Conservation (phyloP, 768 basidiomycete genomes). For the Polyporus arcularius region DNA sequence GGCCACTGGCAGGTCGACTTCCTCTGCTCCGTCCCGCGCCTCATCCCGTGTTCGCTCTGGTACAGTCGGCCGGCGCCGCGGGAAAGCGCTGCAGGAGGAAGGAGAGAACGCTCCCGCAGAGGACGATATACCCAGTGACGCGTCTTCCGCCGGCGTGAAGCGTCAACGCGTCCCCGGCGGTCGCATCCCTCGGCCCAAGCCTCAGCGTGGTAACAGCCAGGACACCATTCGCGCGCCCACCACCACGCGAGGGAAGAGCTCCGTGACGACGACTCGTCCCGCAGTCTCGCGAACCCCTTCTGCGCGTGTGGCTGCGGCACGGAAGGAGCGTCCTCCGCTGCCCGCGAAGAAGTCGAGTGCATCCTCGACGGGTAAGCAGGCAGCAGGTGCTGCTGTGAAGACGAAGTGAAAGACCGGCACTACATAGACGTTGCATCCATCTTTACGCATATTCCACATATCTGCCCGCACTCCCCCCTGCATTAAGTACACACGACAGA, state of each 20-base stretch:
- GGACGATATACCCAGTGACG: constrained; percentile 1
- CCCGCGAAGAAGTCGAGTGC: constrained; percentile 3
- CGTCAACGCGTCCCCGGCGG: constrained; percentile 14
- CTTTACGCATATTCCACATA: neutral
- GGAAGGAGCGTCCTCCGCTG: constrained; percentile 5
- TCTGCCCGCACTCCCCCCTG: neutral
- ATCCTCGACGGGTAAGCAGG: neutral
- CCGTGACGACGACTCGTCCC: neutral
- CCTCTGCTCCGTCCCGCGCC: constrained; percentile 2
- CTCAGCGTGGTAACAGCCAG: constrained; percentile 7
- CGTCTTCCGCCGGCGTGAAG: constrained; percentile 13
- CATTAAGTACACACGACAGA: constrained; percentile 4
- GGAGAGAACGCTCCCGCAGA: constrained; percentile 1
- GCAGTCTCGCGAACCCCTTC: constrained; percentile 4
- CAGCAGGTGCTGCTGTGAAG: neutral
- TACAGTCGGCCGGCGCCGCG: constrained; percentile 3
- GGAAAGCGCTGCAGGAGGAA: neutral
- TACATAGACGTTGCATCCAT: constrained; percentile 4
- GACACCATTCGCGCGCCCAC: constrained; percentile 12
- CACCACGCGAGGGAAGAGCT: neutral
- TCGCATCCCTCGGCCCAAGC: constrained; percentile 6
- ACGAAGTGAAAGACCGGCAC: neutral
- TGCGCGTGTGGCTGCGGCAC: constrained; percentile 5
- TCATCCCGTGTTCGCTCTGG: neutral
- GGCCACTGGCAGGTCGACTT: neutral